Evolutionary conservation across 2,329 filamentous ascomycete species (phyloP), one percentile per base, ranked within the genome.

Genomic region (Fusarium praegraminearum): DNA sequence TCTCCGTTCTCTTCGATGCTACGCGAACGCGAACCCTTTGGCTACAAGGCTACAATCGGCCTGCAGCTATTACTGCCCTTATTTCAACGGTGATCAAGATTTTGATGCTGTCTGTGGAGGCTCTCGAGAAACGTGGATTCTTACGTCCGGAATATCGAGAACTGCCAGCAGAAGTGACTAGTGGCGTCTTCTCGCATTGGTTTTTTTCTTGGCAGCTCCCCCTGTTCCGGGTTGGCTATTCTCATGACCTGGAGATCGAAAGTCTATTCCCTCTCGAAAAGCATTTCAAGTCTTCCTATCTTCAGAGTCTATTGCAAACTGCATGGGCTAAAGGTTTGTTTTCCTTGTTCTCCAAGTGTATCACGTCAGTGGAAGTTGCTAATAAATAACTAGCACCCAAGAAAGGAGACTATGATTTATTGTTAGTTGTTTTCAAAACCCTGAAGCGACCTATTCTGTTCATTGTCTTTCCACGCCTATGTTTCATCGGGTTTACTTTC

Each of bases 401-500:
- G 6, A 62, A 57, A 11, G 53, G 52, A 1, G 44, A 28, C 7
- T 33, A 58, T 38, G 45, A 55, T 12, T 52, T 72, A 7, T 30
- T 72, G 32, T 38, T 62, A 2, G 47, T 36, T 8, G 61, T 66
- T 5, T 10, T 68, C 4, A 46, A 5, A 16, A 67, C 65, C 20
- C 30, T 69, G 3, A 71, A 58, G 30, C 22, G 52, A 24, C 70
- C 57, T 26, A 20, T 57, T 2, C 15, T 72, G 1, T 57, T 55
- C 5, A 68, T 70, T 1, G 1, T 70, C 3, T 56, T 72, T 3
- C 70, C 70, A 1, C 57, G 70, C 2, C 9, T 72, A 4, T 65
- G 63, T n/a, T 62, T 72, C 12, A 73, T 69, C 4, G 70, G 55
- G 2, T 72, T 72, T 6, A 71, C 61, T 0, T 72, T 73, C 22